Evolutionary conservation across 2,329 filamentous ascomycete species (phyloP), one percentile per base, ranked within the genome.

Genomic region (Boeremia lycopersici): DNA sequence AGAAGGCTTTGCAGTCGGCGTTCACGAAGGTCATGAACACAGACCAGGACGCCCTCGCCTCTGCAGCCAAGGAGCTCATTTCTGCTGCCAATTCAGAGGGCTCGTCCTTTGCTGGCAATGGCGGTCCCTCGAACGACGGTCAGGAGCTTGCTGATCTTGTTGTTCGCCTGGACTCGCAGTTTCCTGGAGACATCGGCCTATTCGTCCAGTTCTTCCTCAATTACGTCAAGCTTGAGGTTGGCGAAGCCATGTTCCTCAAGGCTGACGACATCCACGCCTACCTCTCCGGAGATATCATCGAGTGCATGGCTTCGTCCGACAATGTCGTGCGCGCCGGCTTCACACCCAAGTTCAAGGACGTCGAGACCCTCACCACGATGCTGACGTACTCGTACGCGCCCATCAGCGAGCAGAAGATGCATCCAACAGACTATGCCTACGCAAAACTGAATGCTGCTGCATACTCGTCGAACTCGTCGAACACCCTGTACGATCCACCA

Each of bases 301-400:
- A 99, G 78, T 99, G 95, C 81, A 99, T 99, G 95, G 95, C 95
- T 0, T 89, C 91, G 8, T 96, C 91, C n/a, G 95, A 99, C 82
- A 99, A 99, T 64, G 95, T 99, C 31, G 93, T 99, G 46, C 91
- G 95, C 51, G 95, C 95, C 0, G 95, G 95, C 38, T 95, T 99
- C 77, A 99, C 95, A 0, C 95, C 95, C 51, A 99, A 99, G 75
- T 99, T 96, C 84, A 97, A 98, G 79, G 95, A 99, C 66, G 91
- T 98, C 19, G 79, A 87, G 48, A 98, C 92, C 0, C 82, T 99
- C 10, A 91, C 93, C 30, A 83, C 86, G 58, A 96, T 96, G 88
- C 80, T 99, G 63, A 99, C 95, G 0, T 99, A 99, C 80, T 90
- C 88, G 66, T 97, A 96, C 69, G 93, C 95, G 0, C 93, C 95